phyloP scores from a whole-genome alignment of 345 rosid genomes.

The Rubroshorea leprosula region DNA sequence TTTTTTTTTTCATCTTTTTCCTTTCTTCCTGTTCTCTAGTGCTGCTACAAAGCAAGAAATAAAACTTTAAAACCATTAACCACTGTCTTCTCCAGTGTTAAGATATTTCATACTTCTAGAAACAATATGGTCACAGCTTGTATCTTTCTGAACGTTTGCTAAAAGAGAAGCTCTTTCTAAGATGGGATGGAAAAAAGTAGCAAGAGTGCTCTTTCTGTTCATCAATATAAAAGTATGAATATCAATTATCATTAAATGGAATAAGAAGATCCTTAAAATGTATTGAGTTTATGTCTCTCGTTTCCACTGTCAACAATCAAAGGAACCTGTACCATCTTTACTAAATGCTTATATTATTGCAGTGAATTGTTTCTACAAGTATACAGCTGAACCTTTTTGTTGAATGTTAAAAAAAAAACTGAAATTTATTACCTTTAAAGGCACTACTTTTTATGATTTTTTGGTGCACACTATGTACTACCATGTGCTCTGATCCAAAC shows the following conservation, averaged over 20 bases:
- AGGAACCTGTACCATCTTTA: background rate
- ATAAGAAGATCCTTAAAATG: background rate
- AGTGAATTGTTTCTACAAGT: background rate
- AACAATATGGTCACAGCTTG: constrained; percentile 14
- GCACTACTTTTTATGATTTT: background rate
- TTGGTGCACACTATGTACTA: background rate
- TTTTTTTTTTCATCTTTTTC: background rate
- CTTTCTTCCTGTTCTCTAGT: background rate
- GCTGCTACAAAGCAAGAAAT: constrained; percentile 10
- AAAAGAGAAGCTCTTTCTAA: background rate
- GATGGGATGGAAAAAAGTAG: background rate
- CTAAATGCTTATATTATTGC: background rate
- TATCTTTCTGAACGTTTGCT: constrained; percentile 13
- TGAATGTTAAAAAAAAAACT: background rate
- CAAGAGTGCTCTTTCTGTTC: constrained; percentile 8
- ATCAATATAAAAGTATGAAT: constrained; percentile 3
- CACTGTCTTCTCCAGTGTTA: constrained; percentile 6
- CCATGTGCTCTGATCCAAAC: background rate
- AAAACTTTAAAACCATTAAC: constrained; percentile 8
- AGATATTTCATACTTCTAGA: background rate
- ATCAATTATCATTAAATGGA: background rate
- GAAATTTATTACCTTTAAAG: background rate
- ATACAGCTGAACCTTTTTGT: background rate
- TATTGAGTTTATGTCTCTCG: background rate
- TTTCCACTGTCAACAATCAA: background rate